A percentile compares a stretch with the other conserved stretches of the same genome.
Evolutionary conservation across 1,284 basidiomycete species (phyloP).

Genomic region (Trametes sp.): DNA sequence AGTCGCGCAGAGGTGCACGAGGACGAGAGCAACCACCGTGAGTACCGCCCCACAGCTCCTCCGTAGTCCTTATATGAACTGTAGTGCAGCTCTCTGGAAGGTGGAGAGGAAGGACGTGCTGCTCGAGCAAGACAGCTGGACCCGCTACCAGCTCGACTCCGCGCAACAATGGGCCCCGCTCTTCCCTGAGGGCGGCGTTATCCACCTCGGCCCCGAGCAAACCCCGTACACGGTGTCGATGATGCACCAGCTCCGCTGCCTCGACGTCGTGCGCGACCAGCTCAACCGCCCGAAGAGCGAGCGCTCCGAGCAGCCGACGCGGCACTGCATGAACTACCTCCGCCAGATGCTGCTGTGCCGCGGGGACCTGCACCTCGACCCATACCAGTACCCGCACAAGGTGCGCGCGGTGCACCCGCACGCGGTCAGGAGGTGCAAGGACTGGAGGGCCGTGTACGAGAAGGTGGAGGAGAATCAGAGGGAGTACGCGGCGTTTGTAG

Average conservation of each 20-base stretch:
- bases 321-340: slow-evolving; percentile 37
- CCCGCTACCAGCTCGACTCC: slow-evolving; percentile 22
- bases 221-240: slow-evolving; percentile 32
- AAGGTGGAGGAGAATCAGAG: slow-evolving; percentile 25
- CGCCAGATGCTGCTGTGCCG: slow-evolving; percentile 30
- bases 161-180: slow-evolving; percentile 24
- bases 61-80: not conserved
- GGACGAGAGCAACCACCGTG: not conserved
- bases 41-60: not conserved
- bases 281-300: slow-evolving; percentile 12
- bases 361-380: slow-evolving; percentile 23
- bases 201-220: slow-evolving; percentile 20
- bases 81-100: slow-evolving; percentile 3
- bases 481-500: slow-evolving; percentile 3
- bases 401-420: slow-evolving; percentile 13
- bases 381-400: slow-evolving; percentile 20
- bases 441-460: slow-evolving; percentile 29
- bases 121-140: slow-evolving; percentile 26
- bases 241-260: slow-evolving; percentile 35
- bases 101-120: slow-evolving; percentile 20
- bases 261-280: slow-evolving; percentile 32
- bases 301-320: slow-evolving; percentile 18
- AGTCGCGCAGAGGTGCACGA: not conserved
- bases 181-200: slow-evolving; percentile 27
- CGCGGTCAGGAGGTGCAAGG: slow-evolving; percentile 24